Percentiles rank a stretch among this genome's conserved stretches.
phyloP scores from a whole-genome alignment of 169 alveolate species.

The Cryptosporidium andersoni region DNA sequence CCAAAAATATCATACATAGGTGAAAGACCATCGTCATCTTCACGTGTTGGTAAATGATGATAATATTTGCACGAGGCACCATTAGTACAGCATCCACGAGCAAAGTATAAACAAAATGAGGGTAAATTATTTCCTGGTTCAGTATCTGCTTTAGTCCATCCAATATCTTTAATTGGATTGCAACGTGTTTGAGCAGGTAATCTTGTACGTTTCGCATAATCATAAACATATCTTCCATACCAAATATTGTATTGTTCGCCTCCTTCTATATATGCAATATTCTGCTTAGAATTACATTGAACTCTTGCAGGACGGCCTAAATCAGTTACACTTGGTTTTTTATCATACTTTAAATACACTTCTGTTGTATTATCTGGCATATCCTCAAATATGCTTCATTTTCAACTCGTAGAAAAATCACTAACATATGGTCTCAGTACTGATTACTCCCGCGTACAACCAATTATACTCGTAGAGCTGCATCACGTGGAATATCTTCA shows the following conservation, averaged over 20 bases:
- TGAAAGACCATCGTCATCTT: constrained; percentile 91
- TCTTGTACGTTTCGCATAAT: constrained; percentile 85
- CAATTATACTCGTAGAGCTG: too few relatives aligned
- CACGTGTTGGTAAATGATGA: constrained; percentile 95
- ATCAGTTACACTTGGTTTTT: constrained; percentile 38
- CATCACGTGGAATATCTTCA: too few relatives aligned
- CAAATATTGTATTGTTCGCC: constrained; percentile 98
- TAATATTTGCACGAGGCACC: constrained; percentile 95
- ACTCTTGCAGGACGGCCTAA: constrained; percentile 62
- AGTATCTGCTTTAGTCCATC: constrained; percentile 94
- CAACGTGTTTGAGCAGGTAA: constrained; percentile 90
- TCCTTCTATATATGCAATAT: constrained; percentile 89
- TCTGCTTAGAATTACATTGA: constrained; percentile 59
- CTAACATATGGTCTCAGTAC: too few relatives aligned
- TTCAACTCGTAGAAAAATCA: too few relatives aligned
- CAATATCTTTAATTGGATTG: constrained; percentile 93
- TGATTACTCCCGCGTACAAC: too few relatives aligned
- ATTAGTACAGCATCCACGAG: constrained; percentile 96
- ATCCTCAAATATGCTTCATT: not conserved
- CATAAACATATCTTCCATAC: constrained; percentile 96
- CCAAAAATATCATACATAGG: constrained; percentile 97
- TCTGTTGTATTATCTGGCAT: not conserved
- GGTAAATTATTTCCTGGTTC: constrained; percentile 82
- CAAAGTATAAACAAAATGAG: constrained; percentile 94
- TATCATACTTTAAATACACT: constrained; percentile 7